Percentiles rank a stretch among this genome's conserved stretches.
Evolutionary conservation across 2,329 filamentous ascomycete genomes (phyloP).

Genomic region (Epichloe bromicola): DNA sequence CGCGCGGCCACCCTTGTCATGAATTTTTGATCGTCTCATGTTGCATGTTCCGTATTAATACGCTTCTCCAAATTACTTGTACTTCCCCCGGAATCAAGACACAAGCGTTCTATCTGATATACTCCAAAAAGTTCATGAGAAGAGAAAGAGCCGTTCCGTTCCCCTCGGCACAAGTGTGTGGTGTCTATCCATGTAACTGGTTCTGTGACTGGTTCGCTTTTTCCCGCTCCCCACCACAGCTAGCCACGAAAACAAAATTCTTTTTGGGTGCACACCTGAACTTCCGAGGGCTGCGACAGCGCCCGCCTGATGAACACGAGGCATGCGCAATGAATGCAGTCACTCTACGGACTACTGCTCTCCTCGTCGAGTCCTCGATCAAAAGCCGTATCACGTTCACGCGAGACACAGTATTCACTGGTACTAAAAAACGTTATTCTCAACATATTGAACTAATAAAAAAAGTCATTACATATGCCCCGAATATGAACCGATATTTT

Average conservation of each 20-base stretch:
- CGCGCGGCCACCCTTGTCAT: too few species aligned
- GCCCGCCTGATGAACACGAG: too few species aligned
- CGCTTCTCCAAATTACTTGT: too few species aligned
- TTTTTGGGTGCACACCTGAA: neutral
- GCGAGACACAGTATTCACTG: too few species aligned
- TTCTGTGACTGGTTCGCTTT: constrained; percentile 4
- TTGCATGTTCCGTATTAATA: too few species aligned
- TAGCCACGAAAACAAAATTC: neutral
- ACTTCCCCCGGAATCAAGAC: too few species aligned
- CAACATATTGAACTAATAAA: neutral
- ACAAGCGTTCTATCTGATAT: too few species aligned
- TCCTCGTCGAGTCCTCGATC: too few species aligned
- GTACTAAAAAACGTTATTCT: neutral
- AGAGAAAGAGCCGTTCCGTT: neutral
- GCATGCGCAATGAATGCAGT: too few species aligned
- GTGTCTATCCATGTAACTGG: neutral
- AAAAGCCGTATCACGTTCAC: neutral
- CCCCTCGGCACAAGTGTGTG: neutral
- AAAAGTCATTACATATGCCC: constrained; percentile 5
- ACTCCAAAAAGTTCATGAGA: too few species aligned
- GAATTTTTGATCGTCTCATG: too few species aligned
- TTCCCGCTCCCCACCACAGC: neutral
- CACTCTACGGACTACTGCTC: neutral
- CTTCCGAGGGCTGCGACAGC: neutral
- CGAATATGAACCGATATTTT: neutral